Percentiles rank a stretch among this genome's conserved stretches.
phyloP scores from a whole-genome alignment of 768 basidiomycete genomes.

The Boletus subparvulus region DNA sequence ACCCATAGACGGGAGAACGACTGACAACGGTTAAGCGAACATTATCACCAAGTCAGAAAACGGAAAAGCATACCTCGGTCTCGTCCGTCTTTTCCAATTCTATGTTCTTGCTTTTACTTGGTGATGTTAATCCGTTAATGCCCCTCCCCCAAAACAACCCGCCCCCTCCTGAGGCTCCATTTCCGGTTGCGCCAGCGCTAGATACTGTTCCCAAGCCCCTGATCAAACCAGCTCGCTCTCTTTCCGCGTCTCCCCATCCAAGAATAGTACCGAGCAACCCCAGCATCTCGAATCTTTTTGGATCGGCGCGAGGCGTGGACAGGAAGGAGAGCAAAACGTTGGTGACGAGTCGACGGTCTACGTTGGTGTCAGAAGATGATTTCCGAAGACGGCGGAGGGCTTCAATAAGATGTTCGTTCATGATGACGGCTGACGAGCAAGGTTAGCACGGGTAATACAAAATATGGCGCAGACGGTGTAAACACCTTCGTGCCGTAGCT shows the following conservation, averaged over 20 bases:
- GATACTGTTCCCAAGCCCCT: constrained; percentile 51
- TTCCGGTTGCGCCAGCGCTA: constrained; percentile 26
- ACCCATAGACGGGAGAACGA: constrained; percentile 98
- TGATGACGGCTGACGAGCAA: constrained; percentile 71
- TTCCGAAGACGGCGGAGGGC: constrained; percentile 92
- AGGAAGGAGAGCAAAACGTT: constrained; percentile 92
- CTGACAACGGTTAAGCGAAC: constrained; percentile 39
- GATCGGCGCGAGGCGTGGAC: constrained; percentile 84
- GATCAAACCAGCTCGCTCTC: constrained; percentile 76
- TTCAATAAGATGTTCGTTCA: constrained; percentile 97
- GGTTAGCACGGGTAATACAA: constrained; percentile 1
- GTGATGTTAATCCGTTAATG: constrained; percentile 25
- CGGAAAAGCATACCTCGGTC: constrained; percentile 61
- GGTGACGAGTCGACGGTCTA: constrained; percentile 90
- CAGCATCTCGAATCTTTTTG: constrained; percentile 97
- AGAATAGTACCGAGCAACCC: constrained; percentile 83
- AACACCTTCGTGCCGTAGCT: constrained; percentile 90
- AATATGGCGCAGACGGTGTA: constrained; percentile 13
- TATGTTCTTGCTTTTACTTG: constrained; percentile 37
- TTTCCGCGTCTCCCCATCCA: constrained; percentile 89
- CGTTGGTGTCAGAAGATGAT: constrained; percentile 80
- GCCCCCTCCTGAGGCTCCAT: constrained; percentile 16
- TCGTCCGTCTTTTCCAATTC: constrained; percentile 81
- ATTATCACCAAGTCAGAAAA: not conserved
- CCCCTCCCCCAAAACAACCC: constrained; percentile 24